Evolutionary conservation across 768 basidiomycete species (phyloP).

Genomic region (Neoboletus brunneissimus): DNA sequence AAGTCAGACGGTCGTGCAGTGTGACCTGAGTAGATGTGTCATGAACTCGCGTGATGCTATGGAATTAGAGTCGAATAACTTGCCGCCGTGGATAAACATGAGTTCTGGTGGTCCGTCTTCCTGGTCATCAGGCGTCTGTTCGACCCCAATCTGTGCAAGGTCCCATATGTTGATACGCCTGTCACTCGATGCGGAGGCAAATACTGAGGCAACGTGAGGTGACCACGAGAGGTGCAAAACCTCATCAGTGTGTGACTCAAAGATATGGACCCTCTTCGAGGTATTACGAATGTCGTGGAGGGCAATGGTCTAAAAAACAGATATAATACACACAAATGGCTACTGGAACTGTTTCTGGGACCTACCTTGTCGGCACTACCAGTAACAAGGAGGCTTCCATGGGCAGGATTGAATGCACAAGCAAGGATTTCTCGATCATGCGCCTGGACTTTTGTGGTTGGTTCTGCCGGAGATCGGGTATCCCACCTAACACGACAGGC

Average conservation of each 20-base stretch:
- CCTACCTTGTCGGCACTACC: conserved; percentile 91
- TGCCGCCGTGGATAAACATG: conserved; percentile 93
- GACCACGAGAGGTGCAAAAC: conserved; percentile 96
- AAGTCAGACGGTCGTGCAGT: conserved; percentile 91
- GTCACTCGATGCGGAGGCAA: conserved; percentile 93
- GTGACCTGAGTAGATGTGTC: conserved; percentile 52
- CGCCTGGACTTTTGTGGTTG: conserved; percentile 71
- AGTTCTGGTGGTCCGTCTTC: conserved; percentile 98
- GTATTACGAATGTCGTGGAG: conserved; percentile 83
- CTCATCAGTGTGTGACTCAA: conserved; percentile 92
- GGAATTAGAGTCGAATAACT: conserved; percentile 20
- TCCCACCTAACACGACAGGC: conserved; percentile 73
- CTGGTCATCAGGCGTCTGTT: conserved; percentile 97
- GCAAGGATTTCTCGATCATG: conserved; percentile 90
- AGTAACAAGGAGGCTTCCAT: conserved; percentile 77
- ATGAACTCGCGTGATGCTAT: not conserved
- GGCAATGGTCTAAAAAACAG: conserved; percentile 62
- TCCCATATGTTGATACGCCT: conserved; percentile 96
- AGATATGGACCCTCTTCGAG: conserved; percentile 79
- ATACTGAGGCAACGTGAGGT: conserved; percentile 86
- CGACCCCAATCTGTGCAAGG: conserved; percentile 82
- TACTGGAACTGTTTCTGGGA: not conserved
- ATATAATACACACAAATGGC: not conserved
- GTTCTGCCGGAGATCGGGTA: conserved; percentile 68
- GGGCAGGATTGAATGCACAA: conserved; percentile 85